Percentiles rank a stretch among this genome's conserved stretches.
Evolutionary conservation across 768 basidiomycete genomes (phyloP).

Genomic region (Serendipita sp.): DNA sequence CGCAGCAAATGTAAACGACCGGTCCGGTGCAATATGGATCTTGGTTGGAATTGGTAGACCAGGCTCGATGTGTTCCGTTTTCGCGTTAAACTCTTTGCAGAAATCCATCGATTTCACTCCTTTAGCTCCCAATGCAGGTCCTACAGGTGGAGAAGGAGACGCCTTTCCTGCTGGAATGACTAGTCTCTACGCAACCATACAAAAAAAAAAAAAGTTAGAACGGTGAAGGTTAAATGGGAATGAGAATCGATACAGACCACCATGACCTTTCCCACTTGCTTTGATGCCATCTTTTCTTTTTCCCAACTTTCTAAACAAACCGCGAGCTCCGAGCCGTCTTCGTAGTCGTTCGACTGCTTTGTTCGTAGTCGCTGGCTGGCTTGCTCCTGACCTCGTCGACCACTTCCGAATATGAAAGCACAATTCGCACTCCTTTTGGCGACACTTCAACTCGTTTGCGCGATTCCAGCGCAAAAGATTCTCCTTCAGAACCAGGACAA

Average conservation of each 20-base stretch:
- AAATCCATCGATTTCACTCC: conserved; percentile 99
- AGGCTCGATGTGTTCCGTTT: conserved; percentile 70
- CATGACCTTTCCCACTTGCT: conserved; percentile 8
- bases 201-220: background rate
- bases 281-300: background rate
- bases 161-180: conserved; percentile 88
- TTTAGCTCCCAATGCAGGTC: conserved; percentile 91
- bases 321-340: background rate
- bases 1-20: conserved; percentile 82
- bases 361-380: background rate
- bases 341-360: background rate
- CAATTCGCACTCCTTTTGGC: background rate
- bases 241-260: background rate
- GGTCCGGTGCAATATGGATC: conserved; percentile 87
- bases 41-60: conserved; percentile 83
- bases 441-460: background rate
- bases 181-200: conserved; percentile 38
- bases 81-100: conserved; percentile 99
- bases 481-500: background rate
- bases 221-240: conserved; percentile 5
- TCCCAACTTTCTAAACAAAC: background rate
- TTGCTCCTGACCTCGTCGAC: background rate
- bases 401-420: background rate
- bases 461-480: conserved; percentile 3
- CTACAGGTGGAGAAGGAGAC: conserved; percentile 88